A percentile compares a stretch with the other conserved stretches of the same genome.
Conservation (phyloP, 2,329 filamentous ascomycete species). For the Monilinia polystroma region DNA sequence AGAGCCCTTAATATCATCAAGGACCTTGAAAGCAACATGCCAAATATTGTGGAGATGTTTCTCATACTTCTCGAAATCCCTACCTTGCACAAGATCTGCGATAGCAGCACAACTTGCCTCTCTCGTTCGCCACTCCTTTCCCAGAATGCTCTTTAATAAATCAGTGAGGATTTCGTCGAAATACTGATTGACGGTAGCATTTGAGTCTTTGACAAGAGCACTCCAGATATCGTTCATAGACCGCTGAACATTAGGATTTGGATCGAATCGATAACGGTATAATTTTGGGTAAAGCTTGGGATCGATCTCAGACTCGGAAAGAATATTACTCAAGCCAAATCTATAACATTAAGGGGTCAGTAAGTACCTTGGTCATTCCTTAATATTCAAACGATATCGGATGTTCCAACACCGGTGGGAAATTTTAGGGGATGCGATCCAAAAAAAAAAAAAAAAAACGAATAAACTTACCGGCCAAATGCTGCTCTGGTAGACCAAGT, state of each 20-base stretch:
- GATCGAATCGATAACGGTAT: constrained; percentile 92
- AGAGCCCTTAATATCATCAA: constrained; percentile 93
- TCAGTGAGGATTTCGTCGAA: constrained; percentile 91
- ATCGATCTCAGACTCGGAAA: constrained; percentile 84
- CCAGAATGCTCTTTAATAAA: constrained; percentile 79
- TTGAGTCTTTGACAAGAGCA: constrained; percentile 86
- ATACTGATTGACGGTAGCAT: constrained; percentile 70
- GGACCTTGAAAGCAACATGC: constrained; percentile 80
- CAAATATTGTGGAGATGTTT: constrained; percentile 83
- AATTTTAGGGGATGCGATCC: background rate
- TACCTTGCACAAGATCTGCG: constrained; percentile 80
- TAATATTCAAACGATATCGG: background rate
- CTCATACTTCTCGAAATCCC: constrained; percentile 74
- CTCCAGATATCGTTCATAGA: constrained; percentile 99
- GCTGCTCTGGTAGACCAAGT: constrained; percentile 97
- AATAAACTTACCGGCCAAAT: constrained; percentile 62
- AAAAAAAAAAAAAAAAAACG: background rate
- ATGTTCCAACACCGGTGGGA: background rate
- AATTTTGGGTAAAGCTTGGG: constrained; percentile 95
- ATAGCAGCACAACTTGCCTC: constrained; percentile 91
- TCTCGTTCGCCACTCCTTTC: constrained; percentile 88
- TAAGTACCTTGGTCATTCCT: too few species aligned
- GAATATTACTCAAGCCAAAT: constrained; percentile 87
- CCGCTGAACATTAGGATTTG: constrained; percentile 84
- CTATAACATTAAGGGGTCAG: background rate